phyloP scores from a whole-genome alignment of 1,284 basidiomycete genomes.

The Rhodotorula sp. region DNA sequence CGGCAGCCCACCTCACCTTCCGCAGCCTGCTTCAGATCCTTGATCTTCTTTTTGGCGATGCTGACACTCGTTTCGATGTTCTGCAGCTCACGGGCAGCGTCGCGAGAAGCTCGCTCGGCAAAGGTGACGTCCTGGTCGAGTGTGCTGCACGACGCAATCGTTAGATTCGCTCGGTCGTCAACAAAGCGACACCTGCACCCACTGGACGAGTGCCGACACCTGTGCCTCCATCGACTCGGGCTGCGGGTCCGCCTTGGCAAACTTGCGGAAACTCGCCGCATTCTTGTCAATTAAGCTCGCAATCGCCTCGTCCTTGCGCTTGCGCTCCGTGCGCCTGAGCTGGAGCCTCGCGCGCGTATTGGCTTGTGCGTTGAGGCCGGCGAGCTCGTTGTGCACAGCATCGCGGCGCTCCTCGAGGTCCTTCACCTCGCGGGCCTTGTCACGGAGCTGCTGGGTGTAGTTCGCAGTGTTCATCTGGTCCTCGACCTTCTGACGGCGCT shows the following conservation, averaged over 20 bases:
- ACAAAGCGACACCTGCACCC: neutral
- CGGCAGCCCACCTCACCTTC: constrained; percentile 5
- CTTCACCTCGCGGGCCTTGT: constrained; percentile 60
- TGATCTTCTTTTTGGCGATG: constrained; percentile 31
- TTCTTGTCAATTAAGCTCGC: constrained; percentile 65
- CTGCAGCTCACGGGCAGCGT: constrained; percentile 27
- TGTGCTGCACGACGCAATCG: constrained; percentile 6
- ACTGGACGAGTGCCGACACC: constrained; percentile 34
- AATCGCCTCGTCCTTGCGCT: constrained; percentile 64
- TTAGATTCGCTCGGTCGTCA: neutral
- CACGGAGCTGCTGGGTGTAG: constrained; percentile 68
- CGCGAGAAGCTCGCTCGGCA: constrained; percentile 27
- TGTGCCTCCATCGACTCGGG: constrained; percentile 39
- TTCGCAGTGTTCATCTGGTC: constrained; percentile 61
- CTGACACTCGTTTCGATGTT: constrained; percentile 29
- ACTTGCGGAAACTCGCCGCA: constrained; percentile 62
- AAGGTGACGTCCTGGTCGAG: constrained; percentile 21
- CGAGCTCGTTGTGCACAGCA: constrained; percentile 68
- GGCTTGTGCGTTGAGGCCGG: constrained; percentile 72
- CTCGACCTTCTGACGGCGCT: constrained; percentile 61
- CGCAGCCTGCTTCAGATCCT: constrained; percentile 13
- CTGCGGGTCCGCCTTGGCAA: constrained; percentile 46
- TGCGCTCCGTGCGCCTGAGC: constrained; percentile 68
- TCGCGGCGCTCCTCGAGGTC: constrained; percentile 71
- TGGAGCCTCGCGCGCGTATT: constrained; percentile 78